Conservation (phyloP, 192 early-diverging fungal species). For the Coemansia sp. region DNA sequence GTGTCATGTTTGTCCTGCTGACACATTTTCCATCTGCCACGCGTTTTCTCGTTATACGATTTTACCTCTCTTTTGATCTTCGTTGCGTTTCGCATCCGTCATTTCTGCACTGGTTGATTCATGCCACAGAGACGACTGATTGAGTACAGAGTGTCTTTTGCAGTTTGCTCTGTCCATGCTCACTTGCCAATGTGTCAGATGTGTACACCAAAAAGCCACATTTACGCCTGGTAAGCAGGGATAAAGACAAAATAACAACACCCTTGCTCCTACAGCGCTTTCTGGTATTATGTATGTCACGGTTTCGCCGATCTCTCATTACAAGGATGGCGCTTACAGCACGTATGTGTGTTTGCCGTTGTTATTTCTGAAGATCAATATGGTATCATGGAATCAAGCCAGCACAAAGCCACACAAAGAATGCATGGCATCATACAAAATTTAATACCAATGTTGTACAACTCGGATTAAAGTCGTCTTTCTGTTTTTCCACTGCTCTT, state of each 20-base stretch:
- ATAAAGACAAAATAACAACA: not conserved
- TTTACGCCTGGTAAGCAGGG: not conserved
- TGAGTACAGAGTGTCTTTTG: too few species aligned
- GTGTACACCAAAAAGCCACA: not conserved
- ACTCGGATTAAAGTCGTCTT: too few species aligned
- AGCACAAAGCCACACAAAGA: not conserved
- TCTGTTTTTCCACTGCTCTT: not conserved
- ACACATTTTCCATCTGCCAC: slow-evolving; percentile 2
- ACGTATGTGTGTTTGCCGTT: too few species aligned
- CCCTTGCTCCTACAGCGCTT: not conserved
- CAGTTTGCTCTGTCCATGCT: too few species aligned
- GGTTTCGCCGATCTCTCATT: too few species aligned
- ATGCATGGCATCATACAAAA: too few species aligned
- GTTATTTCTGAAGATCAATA: not conserved
- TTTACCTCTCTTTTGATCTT: not conserved
- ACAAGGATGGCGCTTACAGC: too few species aligned
- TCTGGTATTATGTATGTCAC: too few species aligned
- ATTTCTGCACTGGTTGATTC: not conserved
- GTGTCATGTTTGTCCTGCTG: not conserved
- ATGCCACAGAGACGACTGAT: too few species aligned
- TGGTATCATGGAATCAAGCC: too few species aligned
- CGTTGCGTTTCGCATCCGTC: not conserved
- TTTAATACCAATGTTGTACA: not conserved
- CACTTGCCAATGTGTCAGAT: slow-evolving; percentile 4
- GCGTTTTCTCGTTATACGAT: not conserved